These are phyloP conservation scores for Guadua angustifolia DNA, from an alignment of 176 grass and related monocot genomes.

Conservation along the genomic window DNA sequence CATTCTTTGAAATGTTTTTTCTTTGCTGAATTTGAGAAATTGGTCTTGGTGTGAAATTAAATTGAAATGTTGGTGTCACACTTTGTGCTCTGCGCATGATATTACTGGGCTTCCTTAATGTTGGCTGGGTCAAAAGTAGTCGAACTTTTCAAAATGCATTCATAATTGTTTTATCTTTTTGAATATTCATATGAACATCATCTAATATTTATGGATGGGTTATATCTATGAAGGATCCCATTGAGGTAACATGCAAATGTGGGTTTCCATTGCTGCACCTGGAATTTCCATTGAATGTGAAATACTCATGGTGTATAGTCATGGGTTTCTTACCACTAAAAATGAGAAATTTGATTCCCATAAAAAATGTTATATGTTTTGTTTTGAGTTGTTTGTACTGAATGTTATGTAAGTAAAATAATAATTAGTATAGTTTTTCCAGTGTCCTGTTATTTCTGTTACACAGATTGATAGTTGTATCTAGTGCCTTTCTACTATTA, in stretches of 20 bases:
- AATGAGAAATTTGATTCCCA: slow-evolving; percentile 1
- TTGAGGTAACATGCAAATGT: slow-evolving; percentile 7
- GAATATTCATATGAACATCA: not conserved
- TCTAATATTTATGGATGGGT: not conserved
- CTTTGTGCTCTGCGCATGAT: not conserved
- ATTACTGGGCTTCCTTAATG: not conserved
- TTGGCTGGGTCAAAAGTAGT: slow-evolving; percentile 6
- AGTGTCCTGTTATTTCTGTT: not conserved
- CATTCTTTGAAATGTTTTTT: not conserved
- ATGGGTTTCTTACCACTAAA: slow-evolving; percentile 9
- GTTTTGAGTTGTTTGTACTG: not conserved
- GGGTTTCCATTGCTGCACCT: not conserved
- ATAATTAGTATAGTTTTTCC: not conserved
- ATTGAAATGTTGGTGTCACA: slow-evolving; percentile 15
- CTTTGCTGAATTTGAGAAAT: not conserved
- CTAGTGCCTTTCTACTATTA: not conserved
- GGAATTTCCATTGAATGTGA: not conserved
- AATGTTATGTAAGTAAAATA: not conserved
- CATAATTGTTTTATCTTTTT: not conserved
- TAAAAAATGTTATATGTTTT: not conserved
- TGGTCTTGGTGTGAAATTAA: slow-evolving; percentile 4
- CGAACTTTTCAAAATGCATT: not conserved
- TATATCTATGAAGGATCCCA: not conserved
- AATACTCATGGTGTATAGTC: not conserved
- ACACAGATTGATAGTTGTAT: not conserved